Evolutionary conservation across 1,284 basidiomycete genomes (phyloP).

Genomic region (Prillingera fragicola): DNA sequence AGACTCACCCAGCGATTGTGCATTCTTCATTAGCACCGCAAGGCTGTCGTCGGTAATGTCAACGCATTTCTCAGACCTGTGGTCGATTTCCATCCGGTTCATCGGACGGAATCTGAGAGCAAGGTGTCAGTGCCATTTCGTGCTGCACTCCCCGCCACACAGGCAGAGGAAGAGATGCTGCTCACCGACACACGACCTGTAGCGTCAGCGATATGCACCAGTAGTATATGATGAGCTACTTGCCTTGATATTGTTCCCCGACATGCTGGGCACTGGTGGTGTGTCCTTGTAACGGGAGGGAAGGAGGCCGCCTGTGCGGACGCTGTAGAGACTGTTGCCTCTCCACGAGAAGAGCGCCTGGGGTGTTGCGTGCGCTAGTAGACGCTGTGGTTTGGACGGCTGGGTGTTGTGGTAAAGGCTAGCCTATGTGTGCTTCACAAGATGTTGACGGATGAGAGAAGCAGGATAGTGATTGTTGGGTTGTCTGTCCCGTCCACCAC

Average conservation of each 20-base stretch:
- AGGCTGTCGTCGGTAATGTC: slow-evolving; percentile 76
- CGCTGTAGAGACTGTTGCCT: too few relatives aligned
- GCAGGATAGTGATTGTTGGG: too few relatives aligned
- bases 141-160: neutral
- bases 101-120: slow-evolving; percentile 79
- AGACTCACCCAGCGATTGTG: slow-evolving; percentile 61
- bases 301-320: too few relatives aligned
- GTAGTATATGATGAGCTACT: slow-evolving; percentile 4
- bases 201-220: neutral
- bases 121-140: neutral
- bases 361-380: too few relatives aligned
- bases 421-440: too few relatives aligned
- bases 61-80: slow-evolving; percentile 86
- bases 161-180: neutral
- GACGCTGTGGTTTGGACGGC: too few relatives aligned
- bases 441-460: too few relatives aligned
- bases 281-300: too few relatives aligned
- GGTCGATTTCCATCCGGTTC: slow-evolving; percentile 84
- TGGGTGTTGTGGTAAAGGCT: too few relatives aligned
- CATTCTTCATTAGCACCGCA: slow-evolving; percentile 66
- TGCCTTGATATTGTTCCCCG: slow-evolving; percentile 52
- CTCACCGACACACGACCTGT: slow-evolving; percentile 21
- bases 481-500: too few relatives aligned
- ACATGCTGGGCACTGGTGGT: slow-evolving; percentile 26
- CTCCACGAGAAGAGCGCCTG: too few relatives aligned